Evolutionary conservation across 2,329 filamentous ascomycete species (phyloP).

Genomic region (Chaetomium strumarium): DNA sequence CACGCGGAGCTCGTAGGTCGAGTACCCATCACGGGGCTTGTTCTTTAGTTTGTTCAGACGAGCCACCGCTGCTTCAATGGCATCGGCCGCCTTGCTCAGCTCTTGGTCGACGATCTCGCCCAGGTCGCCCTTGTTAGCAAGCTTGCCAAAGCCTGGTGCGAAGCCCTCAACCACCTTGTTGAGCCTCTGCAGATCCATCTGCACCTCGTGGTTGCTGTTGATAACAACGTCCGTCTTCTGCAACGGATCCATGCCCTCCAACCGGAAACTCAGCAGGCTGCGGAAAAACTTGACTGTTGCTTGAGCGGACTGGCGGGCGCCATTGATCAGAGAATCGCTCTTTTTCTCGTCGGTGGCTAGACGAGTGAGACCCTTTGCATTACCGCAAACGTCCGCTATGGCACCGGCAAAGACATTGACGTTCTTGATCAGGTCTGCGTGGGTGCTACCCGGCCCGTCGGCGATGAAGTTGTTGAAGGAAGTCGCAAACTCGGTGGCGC

Average conservation of each 20-base stretch:
- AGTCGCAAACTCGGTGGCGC: constrained; percentile 93
- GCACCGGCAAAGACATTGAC: constrained; percentile 87
- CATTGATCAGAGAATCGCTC: constrained; percentile 75
- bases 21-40: constrained; percentile 93
- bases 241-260: constrained; percentile 82
- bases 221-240: constrained; percentile 97
- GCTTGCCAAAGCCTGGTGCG: constrained; percentile 77
- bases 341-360: constrained; percentile 96
- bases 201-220: constrained; percentile 93
- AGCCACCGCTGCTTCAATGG: constrained; percentile 86
- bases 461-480: constrained; percentile 98
- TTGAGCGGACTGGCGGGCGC: constrained; percentile 76
- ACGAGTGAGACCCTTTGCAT: constrained; percentile 89
- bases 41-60: constrained; percentile 88
- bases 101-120: constrained; percentile 91
- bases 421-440: constrained; percentile 87
- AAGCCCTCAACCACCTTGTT: constrained; percentile 92
- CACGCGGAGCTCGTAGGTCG: constrained; percentile 92
- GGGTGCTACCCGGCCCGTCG: constrained; percentile 84
- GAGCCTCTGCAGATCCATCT: constrained; percentile 86
- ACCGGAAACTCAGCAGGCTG: constrained; percentile 83
- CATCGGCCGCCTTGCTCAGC: constrained; percentile 87
- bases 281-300: constrained; percentile 94
- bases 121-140: constrained; percentile 75
- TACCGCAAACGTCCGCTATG: constrained; percentile 88